phyloP scores from a whole-genome alignment of 2,329 filamentous ascomycete genomes.

The Aureobasidium subglaciale region DNA sequence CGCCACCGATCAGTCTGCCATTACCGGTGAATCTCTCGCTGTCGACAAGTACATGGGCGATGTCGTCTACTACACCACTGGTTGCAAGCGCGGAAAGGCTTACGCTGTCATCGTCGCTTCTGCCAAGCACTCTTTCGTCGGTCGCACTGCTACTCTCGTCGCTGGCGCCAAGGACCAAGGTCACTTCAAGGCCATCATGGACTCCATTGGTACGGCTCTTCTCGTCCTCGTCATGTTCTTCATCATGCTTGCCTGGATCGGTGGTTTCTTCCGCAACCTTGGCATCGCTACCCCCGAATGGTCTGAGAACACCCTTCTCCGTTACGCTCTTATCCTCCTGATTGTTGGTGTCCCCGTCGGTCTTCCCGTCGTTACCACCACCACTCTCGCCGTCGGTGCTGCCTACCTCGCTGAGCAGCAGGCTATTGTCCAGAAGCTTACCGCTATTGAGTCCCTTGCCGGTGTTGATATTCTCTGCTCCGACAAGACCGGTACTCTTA shows the following conservation, averaged over 20 bases:
- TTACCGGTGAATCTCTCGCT: conserved; percentile 72
- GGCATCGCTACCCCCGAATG: conserved; percentile 53
- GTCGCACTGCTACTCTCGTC: conserved; percentile 65
- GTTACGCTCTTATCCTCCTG: conserved; percentile 62
- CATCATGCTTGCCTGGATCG: conserved; percentile 69
- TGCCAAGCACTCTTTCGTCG: conserved; percentile 68
- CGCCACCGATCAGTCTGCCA: conserved; percentile 71
- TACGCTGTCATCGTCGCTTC: conserved; percentile 62
- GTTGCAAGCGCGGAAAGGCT: conserved; percentile 73
- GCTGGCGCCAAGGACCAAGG: conserved; percentile 69
- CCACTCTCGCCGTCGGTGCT: conserved; percentile 68
- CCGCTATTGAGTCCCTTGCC: conserved; percentile 68
- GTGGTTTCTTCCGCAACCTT: conserved; percentile 68
- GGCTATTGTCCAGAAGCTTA: conserved; percentile 73
- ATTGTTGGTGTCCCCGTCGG: conserved; percentile 75
- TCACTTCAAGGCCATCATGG: conserved; percentile 79
- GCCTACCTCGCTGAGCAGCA: conserved; percentile 71
- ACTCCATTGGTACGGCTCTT: conserved; percentile 67
- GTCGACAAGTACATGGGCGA: conserved; percentile 76
- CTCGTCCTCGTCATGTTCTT: conserved; percentile 71
- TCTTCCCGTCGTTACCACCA: conserved; percentile 73
- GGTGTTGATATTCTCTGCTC: conserved; percentile 74
- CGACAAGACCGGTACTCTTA: conserved; percentile 74
- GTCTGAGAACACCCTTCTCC: conserved; percentile 57
- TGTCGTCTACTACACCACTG: conserved; percentile 69